A percentile compares a stretch with the other conserved stretches of the same genome.
Conservation (phyloP, 768 basidiomycete species). For the Amanita pallidorosea region DNA sequence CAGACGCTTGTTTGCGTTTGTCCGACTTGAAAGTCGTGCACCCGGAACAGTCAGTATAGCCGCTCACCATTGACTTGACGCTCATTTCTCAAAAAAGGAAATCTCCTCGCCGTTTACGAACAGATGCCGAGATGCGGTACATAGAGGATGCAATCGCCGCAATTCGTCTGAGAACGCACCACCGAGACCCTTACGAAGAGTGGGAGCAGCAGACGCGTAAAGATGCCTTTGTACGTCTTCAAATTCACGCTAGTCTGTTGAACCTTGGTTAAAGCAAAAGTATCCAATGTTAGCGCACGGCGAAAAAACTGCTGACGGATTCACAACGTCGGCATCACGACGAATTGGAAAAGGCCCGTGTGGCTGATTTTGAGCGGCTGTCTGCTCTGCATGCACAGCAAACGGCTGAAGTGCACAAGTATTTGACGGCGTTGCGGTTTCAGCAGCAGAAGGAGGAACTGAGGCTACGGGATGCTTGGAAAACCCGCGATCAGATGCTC, state of each 20-base stretch:
- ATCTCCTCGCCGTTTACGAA: conserved; percentile 25
- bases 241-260: neutral
- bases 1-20: conserved; percentile 19
- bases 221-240: conserved; percentile 36
- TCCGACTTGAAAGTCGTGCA: conserved; percentile 27
- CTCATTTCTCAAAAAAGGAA: conserved; percentile 3
- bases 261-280: neutral
- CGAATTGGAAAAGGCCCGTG: conserved; percentile 34
- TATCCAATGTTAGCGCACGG: conserved; percentile 23
- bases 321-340: conserved; percentile 22
- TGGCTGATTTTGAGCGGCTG: conserved; percentile 22
- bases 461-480: conserved; percentile 32
- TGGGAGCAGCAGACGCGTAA: conserved; percentile 42
- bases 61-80: neutral
- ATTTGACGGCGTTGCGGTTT: conserved; percentile 31
- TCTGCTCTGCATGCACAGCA: conserved; percentile 36
- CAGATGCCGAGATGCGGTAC: conserved; percentile 27
- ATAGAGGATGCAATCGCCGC: conserved; percentile 41
- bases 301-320: conserved; percentile 29
- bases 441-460: conserved; percentile 36
- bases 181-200: conserved; percentile 48
- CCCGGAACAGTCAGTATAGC: conserved; percentile 14
- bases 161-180: conserved; percentile 38
- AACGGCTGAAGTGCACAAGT: conserved; percentile 35
- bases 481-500: conserved; percentile 39